Evolutionary conservation across 305 asterid genomes (phyloP).

Genomic region (Striga hermonthica): DNA sequence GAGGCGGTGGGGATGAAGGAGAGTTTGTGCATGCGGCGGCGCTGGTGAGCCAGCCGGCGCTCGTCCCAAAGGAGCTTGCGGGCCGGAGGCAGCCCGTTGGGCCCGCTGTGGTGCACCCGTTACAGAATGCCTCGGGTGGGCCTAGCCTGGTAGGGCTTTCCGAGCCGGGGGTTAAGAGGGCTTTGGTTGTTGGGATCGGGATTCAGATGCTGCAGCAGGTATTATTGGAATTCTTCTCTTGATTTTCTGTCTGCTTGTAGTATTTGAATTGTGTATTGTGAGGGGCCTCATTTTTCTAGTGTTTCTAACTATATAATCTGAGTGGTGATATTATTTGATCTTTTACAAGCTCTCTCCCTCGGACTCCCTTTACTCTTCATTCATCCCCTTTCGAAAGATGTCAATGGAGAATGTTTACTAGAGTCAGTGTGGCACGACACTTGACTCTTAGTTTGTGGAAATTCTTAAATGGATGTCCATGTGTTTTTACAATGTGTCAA

Average conservation of each 20-base stretch:
- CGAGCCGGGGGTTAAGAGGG: constrained; percentile 61
- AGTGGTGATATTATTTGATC: no score
- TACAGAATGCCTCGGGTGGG: constrained; percentile 45
- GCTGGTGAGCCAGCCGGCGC: constrained; percentile 60
- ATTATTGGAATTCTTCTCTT: background rate
- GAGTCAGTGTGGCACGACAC: no score
- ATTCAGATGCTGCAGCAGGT: constrained; percentile 67
- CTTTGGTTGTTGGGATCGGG: constrained; percentile 55
- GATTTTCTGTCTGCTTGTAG: background rate
- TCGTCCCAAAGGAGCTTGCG: constrained; percentile 50
- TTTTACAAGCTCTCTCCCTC: no score
- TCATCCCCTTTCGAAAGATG: no score
- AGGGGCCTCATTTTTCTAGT: no score
- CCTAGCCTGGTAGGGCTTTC: constrained; percentile 49
- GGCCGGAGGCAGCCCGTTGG: constrained; percentile 55
- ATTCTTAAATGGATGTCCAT: background rate
- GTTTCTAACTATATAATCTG: no score
- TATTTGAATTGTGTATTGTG: no score
- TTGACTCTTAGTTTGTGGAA: no score
- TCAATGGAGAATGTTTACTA: no score
- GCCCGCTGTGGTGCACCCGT: constrained; percentile 66
- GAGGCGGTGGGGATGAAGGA: constrained; percentile 46
- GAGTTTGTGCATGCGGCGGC: constrained; percentile 61
- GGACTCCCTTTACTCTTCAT: no score
- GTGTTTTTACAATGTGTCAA: background rate